Evolutionary conservation across 257 asterid species (phyloP).

Genomic region (Solanum peruvianum): DNA sequence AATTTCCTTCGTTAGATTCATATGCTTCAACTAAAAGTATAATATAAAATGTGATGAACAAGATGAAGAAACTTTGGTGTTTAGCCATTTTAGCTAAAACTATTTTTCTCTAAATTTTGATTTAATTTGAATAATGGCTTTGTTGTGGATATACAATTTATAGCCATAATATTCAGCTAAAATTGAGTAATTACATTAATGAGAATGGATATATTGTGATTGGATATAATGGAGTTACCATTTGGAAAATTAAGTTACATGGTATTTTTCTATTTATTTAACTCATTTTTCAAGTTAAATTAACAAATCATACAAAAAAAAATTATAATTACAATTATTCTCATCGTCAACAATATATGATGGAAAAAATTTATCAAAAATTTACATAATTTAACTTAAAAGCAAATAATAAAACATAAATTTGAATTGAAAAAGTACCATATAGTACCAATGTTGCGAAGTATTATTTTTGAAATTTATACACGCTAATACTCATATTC

Average conservation of each 20-base stretch:
- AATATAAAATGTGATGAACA: not conserved
- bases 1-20: not conserved
- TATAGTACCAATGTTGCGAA: not conserved
- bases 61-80: not conserved
- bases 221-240: not conserved
- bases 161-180: not conserved
- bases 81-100: not conserved
- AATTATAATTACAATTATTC: too few relatives aligned
- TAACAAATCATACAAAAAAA: not conserved
- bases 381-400: not conserved
- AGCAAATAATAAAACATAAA: not conserved
- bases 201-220: not conserved
- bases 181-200: not conserved
- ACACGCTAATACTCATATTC: not conserved
- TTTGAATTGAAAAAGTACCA: not conserved
- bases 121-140: not conserved
- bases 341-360: not conserved
- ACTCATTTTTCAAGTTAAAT: not conserved
- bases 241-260: not conserved
- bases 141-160: not conserved
- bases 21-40: not conserved
- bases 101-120: not conserved
- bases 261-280: too few relatives aligned
- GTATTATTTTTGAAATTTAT: not conserved
- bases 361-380: not conserved